These are phyloP conservation scores for Rhododendron molle DNA, from an alignment of 148 eudicot genomes.

Conservation along the genomic window DNA sequence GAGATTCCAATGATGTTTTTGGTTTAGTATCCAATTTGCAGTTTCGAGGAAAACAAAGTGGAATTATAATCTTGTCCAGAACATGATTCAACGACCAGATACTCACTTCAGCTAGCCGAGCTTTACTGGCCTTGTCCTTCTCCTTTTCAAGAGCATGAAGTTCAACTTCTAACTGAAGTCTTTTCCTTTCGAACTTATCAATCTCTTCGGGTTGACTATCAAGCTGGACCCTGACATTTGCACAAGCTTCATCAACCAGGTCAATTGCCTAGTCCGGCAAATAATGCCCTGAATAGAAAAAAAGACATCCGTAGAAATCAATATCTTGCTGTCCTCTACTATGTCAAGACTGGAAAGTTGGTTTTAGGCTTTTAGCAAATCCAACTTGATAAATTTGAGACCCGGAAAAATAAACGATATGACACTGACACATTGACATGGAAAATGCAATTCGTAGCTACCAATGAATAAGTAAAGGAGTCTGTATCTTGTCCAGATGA, in stretches of 20 bases:
- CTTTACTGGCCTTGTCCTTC: conserved; percentile 81
- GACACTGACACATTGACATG: too few relatives aligned
- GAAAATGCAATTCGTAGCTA: too few relatives aligned
- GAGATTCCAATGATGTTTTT: background rate
- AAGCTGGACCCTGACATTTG: conserved; percentile 79
- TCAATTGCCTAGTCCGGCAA: conserved; percentile 90
- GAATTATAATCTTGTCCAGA: background rate
- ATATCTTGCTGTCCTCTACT: background rate
- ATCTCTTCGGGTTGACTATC: conserved; percentile 94
- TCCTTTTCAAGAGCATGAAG: conserved; percentile 25
- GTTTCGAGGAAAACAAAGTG: background rate
- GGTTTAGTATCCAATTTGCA: background rate
- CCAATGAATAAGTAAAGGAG: too few relatives aligned
- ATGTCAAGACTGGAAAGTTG: background rate
- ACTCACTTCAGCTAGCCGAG: conserved; percentile 70
- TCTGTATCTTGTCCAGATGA: too few relatives aligned
- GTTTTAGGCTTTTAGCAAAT: background rate
- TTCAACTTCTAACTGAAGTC: conserved; percentile 72
- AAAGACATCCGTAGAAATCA: background rate
- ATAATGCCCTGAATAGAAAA: conserved; percentile 45
- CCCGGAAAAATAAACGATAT: background rate
- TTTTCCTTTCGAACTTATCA: conserved; percentile 80
- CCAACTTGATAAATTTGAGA: background rate
- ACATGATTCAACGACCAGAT: background rate
- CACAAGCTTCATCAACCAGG: conserved; percentile 87